Percentiles rank a stretch among this genome's conserved stretches.
phyloP scores from a whole-genome alignment of 1,139 yeast genomes.

The Geotrichum reessii region DNA sequence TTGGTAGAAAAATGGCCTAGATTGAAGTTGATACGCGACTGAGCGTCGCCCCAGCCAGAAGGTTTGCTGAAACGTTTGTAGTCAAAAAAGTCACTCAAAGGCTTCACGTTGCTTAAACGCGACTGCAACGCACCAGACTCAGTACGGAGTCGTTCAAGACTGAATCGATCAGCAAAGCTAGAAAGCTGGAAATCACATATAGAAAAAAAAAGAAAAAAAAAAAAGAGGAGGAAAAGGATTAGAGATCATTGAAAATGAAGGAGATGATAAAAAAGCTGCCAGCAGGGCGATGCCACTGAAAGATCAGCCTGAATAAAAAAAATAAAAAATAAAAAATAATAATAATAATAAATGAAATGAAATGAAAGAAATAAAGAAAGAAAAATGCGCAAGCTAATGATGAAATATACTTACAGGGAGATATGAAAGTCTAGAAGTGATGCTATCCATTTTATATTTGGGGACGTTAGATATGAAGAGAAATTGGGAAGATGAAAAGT shows the following conservation, averaged over 20 bases:
- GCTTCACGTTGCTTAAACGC: constrained; percentile 67
- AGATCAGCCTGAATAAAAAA: no score
- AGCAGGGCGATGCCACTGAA: no score
- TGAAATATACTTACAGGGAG: constrained; percentile 9
- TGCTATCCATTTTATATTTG: constrained; percentile 6
- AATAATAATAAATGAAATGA: no score
- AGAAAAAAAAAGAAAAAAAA: background rate
- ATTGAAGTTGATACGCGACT: constrained; percentile 80
- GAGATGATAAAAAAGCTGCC: no score
- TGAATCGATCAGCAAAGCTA: constrained; percentile 14
- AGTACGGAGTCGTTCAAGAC: constrained; percentile 21
- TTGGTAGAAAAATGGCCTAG: constrained; percentile 83
- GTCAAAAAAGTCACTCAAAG: constrained; percentile 92
- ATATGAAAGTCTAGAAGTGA: constrained; percentile 11
- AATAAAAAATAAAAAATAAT: no score
- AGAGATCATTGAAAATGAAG: background rate
- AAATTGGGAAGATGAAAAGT: background rate
- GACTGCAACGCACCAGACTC: constrained; percentile 48
- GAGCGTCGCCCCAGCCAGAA: constrained; percentile 79
- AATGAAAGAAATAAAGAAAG: background rate
- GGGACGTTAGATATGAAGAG: no score
- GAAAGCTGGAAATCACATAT: constrained; percentile 32
- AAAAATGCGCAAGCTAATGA: background rate
- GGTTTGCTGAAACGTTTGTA: constrained; percentile 87
- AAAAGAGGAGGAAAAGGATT: no score